phyloP scores from a whole-genome alignment of 441 rosid genomes.

The Erodium moschatum region DNA sequence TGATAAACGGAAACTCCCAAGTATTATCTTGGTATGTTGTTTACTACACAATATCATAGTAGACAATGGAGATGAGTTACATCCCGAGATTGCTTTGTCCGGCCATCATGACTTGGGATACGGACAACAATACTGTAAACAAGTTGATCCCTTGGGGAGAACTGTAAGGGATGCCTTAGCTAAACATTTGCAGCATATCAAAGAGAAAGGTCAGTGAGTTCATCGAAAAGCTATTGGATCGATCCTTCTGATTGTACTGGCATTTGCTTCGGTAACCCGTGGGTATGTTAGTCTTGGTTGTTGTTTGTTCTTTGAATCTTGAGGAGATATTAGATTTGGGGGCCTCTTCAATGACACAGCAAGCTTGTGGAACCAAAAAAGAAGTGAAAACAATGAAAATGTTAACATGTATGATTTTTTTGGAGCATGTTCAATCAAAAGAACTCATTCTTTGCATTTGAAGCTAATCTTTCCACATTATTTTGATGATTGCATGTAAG shows the following conservation, averaged over 20 bases:
- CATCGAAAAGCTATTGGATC: not conserved
- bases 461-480: too few relatives aligned
- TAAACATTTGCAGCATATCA: slow-evolving; percentile 31
- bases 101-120: slow-evolving; percentile 68
- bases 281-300: too few relatives aligned
- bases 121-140: slow-evolving; percentile 52
- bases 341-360: too few relatives aligned
- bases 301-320: too few relatives aligned
- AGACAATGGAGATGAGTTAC: slow-evolving; percentile 61
- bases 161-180: slow-evolving; percentile 48
- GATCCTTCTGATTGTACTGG: not conserved
- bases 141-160: slow-evolving; percentile 48
- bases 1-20: slow-evolving; percentile 74
- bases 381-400: too few relatives aligned
- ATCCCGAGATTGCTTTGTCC: slow-evolving; percentile 52
- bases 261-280: too few relatives aligned
- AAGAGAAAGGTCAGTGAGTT: slow-evolving; percentile 21
- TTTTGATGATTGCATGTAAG: too few relatives aligned
- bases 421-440: too few relatives aligned
- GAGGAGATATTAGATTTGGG: too few relatives aligned
- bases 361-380: too few relatives aligned
- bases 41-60: slow-evolving; percentile 72
- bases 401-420: too few relatives aligned
- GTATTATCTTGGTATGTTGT: slow-evolving; percentile 81
- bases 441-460: too few relatives aligned